Base-by-base conservation (phyloP, 2,329 filamentous ascomycete species). In the Penicillium expansum region DNA sequence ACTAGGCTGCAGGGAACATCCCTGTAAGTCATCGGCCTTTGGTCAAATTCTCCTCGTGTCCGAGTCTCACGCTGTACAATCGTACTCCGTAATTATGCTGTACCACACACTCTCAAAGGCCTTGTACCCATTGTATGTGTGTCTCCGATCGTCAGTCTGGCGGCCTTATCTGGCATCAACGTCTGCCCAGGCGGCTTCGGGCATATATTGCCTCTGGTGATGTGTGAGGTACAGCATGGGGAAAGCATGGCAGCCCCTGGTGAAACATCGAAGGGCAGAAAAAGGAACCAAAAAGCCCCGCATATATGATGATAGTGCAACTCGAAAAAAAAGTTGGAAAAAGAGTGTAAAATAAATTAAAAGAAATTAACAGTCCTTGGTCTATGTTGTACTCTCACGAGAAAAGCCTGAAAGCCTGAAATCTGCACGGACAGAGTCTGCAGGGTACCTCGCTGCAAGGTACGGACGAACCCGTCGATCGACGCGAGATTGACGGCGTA, bases 391-490 rank as follows among this genome's bases (percentile, higher is more conserved):
- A 29, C n/a, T 42, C 24, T 45, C 32, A 30, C 4, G 9, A 20
- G 14, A 32, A 32, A 20, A 32, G 24, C 16, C n/a, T 33, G 38
- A 42, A 42, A 49, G 24, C 16, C 20, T 39, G 47, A 51, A 38
- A 11, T 56, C 59, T 61, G 61, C 62, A 63, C 62, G 59, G 62
- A 63, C 59, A 55, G 16, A 45, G 55, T 49, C 42, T 64, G 62
- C 64, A 66, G 62, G 61, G 62, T 60, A 57, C 59, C 52, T 66
- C 33, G 55, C 61, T 66, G 64, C 64, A 66, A 66, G 64, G 64
- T 66, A 66, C 64, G 61, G 64, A 58, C 55, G 62, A 65, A 65
- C 62, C 62, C 58, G 64, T 65, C 58, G 61, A 66, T 66, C 62
- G 56, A 59, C 52, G 38, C 29, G 30, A 55, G 49, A 56, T 56